A percentile compares a stretch with the other conserved stretches of the same genome.
These are phyloP conservation scores for Lipomyces mesembrius DNA, from an alignment of 805 yeast genomes.

Conservation along the genomic window DNA sequence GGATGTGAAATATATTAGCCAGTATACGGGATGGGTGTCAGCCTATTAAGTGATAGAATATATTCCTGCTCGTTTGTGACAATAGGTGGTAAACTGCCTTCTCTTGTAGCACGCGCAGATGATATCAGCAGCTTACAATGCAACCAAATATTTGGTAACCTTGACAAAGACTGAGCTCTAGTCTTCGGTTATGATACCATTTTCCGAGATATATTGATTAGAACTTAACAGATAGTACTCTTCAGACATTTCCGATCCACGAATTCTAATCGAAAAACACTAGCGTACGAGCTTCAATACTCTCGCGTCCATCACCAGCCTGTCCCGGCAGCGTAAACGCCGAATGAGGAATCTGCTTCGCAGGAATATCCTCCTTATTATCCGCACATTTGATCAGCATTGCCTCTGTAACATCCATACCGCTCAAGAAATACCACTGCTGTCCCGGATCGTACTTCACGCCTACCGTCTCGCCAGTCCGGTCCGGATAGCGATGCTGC, in stretches of 20 bases:
- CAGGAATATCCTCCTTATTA: constrained; percentile 30
- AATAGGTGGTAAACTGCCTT: too few species aligned
- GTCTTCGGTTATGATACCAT: too few species aligned
- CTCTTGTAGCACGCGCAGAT: too few species aligned
- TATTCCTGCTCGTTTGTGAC: too few species aligned
- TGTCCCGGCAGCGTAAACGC: constrained; percentile 38
- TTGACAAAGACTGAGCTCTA: too few species aligned
- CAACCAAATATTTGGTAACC: too few species aligned
- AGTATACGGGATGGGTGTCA: not conserved
- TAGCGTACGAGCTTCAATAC: constrained; percentile 39
- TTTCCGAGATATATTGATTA: too few species aligned
- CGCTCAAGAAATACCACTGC: constrained; percentile 33
- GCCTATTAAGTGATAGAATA: not conserved
- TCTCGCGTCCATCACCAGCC: constrained; percentile 36
- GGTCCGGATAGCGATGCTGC: constrained; percentile 36
- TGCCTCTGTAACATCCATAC: constrained; percentile 37
- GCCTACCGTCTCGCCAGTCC: constrained; percentile 38
- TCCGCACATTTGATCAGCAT: constrained; percentile 38
- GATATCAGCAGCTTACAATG: too few species aligned
- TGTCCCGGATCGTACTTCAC: constrained; percentile 37
- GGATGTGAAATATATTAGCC: not conserved
- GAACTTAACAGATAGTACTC: too few species aligned
- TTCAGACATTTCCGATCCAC: too few species aligned
- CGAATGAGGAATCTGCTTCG: constrained; percentile 39
- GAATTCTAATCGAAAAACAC: constrained; percentile 33